These are phyloP conservation scores for Phytopythium cucurbitacearum DNA, from an alignment of 352 stramenopile genomes.

Conservation along the genomic window DNA sequence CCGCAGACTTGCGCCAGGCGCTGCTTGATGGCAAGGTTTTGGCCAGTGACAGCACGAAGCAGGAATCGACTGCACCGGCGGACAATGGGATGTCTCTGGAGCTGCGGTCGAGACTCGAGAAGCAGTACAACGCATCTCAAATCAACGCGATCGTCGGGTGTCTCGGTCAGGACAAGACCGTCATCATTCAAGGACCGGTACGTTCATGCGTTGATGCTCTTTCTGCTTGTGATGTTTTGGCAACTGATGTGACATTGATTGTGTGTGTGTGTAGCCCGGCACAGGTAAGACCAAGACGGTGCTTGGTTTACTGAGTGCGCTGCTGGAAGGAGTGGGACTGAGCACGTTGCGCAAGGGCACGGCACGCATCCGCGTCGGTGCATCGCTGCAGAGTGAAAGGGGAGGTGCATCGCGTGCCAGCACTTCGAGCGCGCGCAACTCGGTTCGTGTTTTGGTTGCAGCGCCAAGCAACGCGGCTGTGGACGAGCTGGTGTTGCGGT, in stretches of 20 bases:
- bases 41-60: conserved; percentile 4
- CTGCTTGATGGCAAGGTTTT: conserved; percentile 36
- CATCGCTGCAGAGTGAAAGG: conserved; percentile 39
- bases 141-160: conserved; percentile 64
- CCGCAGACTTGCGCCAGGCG: conserved; percentile 42
- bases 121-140: conserved; percentile 74
- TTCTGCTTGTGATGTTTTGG: neutral
- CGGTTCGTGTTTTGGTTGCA: conserved; percentile 70
- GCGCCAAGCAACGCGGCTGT: conserved; percentile 79
- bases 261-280: conserved; percentile 43
- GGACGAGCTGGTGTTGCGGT: conserved; percentile 66
- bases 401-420: conserved; percentile 6
- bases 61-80: conserved; percentile 4
- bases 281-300: conserved; percentile 86
- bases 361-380: conserved; percentile 64
- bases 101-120: conserved; percentile 42
- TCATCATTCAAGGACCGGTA: conserved; percentile 83
- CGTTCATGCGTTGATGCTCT: conserved; percentile 6
- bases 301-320: conserved; percentile 59
- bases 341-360: conserved; percentile 42
- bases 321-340: conserved; percentile 67
- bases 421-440: conserved; percentile 27
- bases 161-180: conserved; percentile 50
- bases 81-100: conserved; percentile 28
- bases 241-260: too few relatives aligned